Evolutionary conservation across 2,329 filamentous ascomycete genomes (phyloP).

Genomic region (Cordyceps farinosa): DNA sequence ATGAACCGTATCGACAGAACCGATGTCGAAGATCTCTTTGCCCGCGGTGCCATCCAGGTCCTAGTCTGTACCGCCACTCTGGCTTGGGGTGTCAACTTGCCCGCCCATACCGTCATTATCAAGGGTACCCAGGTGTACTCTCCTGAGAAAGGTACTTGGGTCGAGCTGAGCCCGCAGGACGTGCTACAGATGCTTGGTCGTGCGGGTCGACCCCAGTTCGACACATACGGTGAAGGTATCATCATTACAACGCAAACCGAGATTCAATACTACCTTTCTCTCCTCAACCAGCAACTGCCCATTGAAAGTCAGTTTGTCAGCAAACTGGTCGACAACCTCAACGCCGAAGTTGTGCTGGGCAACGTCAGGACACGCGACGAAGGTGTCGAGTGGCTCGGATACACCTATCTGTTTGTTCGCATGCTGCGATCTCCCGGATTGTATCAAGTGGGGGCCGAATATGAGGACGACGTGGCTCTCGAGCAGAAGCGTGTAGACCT

Average conservation of each 20-base stretch:
- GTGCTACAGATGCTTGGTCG: slow-evolving; percentile 98
- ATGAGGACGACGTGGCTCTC: slow-evolving; percentile 83
- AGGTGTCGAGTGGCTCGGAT: slow-evolving; percentile 97
- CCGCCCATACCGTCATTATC: slow-evolving; percentile 97
- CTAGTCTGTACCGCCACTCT: slow-evolving; percentile 97
- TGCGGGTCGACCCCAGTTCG: slow-evolving; percentile 92
- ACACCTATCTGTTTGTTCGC: slow-evolving; percentile 95
- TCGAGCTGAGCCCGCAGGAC: slow-evolving; percentile 94
- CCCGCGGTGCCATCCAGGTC: slow-evolving; percentile 86
- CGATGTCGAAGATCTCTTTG: slow-evolving; percentile 91
- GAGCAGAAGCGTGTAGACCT: slow-evolving; percentile 98
- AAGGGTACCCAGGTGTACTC: slow-evolving; percentile 98
- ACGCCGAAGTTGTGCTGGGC: slow-evolving; percentile 91
- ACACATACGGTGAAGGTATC: slow-evolving; percentile 97
- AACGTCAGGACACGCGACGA: slow-evolving; percentile 91
- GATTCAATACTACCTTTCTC: slow-evolving; percentile 94
- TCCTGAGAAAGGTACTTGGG: slow-evolving; percentile 97
- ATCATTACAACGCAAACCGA: slow-evolving; percentile 95
- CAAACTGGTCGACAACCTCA: slow-evolving; percentile 90
- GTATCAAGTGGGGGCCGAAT: slow-evolving; percentile 94
- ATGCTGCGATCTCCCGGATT: slow-evolving; percentile 94
- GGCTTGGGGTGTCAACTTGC: slow-evolving; percentile 97
- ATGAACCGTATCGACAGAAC: slow-evolving; percentile 95
- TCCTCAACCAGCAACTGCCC: slow-evolving; percentile 94
- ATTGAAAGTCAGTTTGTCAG: slow-evolving; percentile 96